Evolutionary conservation across 306 rosid genomes (phyloP).

Genomic region (Lathyrus oleraceus): DNA sequence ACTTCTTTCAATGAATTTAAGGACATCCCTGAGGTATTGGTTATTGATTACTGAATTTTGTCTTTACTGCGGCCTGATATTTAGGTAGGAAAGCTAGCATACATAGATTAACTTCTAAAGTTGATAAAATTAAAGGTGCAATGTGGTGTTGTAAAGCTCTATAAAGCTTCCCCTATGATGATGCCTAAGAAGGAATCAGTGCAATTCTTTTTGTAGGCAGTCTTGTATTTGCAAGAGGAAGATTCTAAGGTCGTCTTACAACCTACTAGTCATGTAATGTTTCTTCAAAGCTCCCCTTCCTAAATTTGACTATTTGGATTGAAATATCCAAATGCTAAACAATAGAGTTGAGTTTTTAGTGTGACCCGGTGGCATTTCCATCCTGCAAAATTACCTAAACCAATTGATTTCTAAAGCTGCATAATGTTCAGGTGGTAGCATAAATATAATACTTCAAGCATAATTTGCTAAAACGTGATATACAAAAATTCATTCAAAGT

Average conservation of each 20-base stretch:
- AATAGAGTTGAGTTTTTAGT: conserved; percentile 15
- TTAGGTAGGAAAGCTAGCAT: conserved; percentile 1
- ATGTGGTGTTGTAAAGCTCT: background rate
- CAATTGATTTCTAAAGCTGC: conserved; percentile 16
- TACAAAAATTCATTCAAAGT: conserved; percentile 20
- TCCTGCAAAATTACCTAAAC: conserved; percentile 20
- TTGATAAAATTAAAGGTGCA: conserved; percentile 6
- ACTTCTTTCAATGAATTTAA: conserved; percentile 5
- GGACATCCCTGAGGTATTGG: background rate
- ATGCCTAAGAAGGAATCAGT: background rate
- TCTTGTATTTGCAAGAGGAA: conserved; percentile 3
- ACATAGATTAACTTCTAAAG: conserved; percentile 14
- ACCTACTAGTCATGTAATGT: background rate
- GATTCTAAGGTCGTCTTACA: background rate
- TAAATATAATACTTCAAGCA: background rate
- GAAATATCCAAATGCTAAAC: background rate
- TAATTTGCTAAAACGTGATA: conserved; percentile 10
- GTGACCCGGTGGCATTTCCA: conserved; percentile 29
- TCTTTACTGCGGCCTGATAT: background rate
- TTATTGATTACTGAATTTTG: background rate
- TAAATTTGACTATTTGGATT: background rate
- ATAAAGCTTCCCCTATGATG: background rate
- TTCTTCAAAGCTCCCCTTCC: conserved; percentile 4
- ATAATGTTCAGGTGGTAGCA: conserved; percentile 5
- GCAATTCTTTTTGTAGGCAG: background rate